Evolutionary conservation across 495 filamentous ascomycete species (phyloP), one percentile per base, ranked within the genome.

Genomic region (Patellaria atrata): DNA sequence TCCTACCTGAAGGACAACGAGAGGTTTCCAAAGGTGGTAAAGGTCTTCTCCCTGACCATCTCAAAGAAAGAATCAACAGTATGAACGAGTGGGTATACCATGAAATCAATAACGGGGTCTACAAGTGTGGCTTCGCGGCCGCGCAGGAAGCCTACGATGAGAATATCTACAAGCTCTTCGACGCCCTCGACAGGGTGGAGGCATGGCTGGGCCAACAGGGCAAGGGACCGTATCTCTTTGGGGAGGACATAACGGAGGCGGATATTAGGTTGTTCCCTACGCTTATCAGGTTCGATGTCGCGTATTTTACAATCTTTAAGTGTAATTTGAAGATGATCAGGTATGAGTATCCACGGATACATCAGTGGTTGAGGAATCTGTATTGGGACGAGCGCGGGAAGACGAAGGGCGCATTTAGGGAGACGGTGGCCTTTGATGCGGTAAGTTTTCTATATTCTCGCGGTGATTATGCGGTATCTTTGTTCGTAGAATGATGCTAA

Each of bases 401-500:
- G 31, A 64, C 62, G 3, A 53, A 55, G 9, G 50, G 52, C 7
- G 77, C 70, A 1, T 87, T 86, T 50, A 67, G 62, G 45, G 64
- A 73, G 30, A 83, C 79, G 10, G 79, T 77, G 13, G 60, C 71
- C 37, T 83, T 85, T 47, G 52, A 68, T 40, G 34, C 52, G 40
- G 70, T 73, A 43, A 58, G 64, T 60, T 11, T 14, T 5, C 44
- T 47, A 30, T 30, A 8, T 15, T 30, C 27, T 12, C 27, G 5
- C 27, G 5, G 12, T 15, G 41, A 74, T 77, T 58, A 78, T 83
- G 37, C 59, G 76, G 22, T 60, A 64, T 39, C 76, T 73, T 38
- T 86, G 82, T 51, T 79, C 80, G n/a, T 53, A 55, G 6, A 59
- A 84, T 23, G 66, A 84, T 45, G 76, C 38, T 83, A 84, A 47